Percentiles rank a stretch among this genome's conserved stretches.
phyloP scores from a whole-genome alignment of 768 basidiomycete genomes.

The Serendipita sp. region DNA sequence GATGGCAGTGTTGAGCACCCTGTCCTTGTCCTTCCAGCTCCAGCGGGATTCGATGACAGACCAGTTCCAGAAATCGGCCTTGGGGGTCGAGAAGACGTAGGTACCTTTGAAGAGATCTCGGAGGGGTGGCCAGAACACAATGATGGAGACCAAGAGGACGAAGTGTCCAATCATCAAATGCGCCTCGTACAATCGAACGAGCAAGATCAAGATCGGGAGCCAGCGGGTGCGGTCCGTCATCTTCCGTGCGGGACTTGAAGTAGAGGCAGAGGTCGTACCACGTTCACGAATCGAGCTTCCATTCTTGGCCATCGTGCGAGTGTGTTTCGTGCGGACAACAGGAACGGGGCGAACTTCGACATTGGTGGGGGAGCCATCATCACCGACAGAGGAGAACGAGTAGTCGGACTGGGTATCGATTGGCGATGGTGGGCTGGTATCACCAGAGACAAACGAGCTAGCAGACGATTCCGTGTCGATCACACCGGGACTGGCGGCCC shows the following conservation, averaged over 20 bases:
- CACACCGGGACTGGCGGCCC: not conserved
- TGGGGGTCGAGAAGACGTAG: not conserved
- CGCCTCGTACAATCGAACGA: constrained; percentile 16
- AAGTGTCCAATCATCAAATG: constrained; percentile 16
- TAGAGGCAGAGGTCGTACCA: not conserved
- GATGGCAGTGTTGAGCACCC: constrained; percentile 2
- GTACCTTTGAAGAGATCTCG: constrained; percentile 7
- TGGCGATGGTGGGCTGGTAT: not conserved
- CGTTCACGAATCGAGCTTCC: not conserved
- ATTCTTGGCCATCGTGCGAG: constrained; percentile 4
- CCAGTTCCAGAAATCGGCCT: constrained; percentile 7
- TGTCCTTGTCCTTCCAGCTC: constrained; percentile 6
- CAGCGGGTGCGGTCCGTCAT: not conserved
- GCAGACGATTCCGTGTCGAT: not conserved
- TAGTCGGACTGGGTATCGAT: constrained; percentile 1
- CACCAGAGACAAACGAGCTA: not conserved
- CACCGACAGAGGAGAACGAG: constrained; percentile 8
- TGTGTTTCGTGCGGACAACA: constrained; percentile 3
- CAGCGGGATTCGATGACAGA: not conserved
- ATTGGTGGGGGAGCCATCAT: constrained; percentile 10
- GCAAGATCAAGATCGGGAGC: constrained; percentile 5
- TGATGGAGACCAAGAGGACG: constrained; percentile 11
- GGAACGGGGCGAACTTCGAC: constrained; percentile 10
- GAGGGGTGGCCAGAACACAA: constrained; percentile 8
- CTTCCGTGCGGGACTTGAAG: not conserved